Evolutionary conservation across 805 yeast genomes (phyloP), one percentile per base, ranked within the genome.

Genomic region (Suhomyces kilbournensis): DNA sequence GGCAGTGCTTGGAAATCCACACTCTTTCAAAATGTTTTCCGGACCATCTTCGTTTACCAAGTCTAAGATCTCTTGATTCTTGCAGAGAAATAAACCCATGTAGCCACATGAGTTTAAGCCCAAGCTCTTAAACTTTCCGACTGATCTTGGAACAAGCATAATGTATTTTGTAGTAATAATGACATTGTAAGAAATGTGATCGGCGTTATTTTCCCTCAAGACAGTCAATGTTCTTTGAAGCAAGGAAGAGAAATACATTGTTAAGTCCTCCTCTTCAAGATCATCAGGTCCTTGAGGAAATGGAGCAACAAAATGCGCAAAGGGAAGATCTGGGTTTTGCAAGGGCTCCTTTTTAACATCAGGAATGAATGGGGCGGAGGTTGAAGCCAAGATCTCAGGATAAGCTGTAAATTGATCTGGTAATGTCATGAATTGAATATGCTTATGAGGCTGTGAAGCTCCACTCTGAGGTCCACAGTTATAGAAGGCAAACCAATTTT

Each of bases 371-470:
- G 80, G 75, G 3, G 73, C 75, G 4, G 74, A 68, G 15, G 78
- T 72, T n/a, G 79, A 61, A 2, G 65, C 65, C n/a, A 72, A 47
- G 1, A 25, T 44, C 45, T 82, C 85, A 48, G 89, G 86, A 64
- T 80, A 83, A 6, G 88, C 80, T 1, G 67, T 68, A 64, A 83
- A 85, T 20, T 75, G 71, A 7, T 60, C 46, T 1, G 97, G 96
- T 44, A 88, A 72, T 44, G 83, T 76, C 79, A 93, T 74, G 69
- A 92, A 84, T 70, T 94, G 99, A 56, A 94, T 69, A 70, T 93
- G 99, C 65, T 89, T 90, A 72, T 93, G 99, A 46, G 88, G 86
- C 63, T 91, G 94, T 0, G 97, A 90, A n/a, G 97, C 96, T 1
- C 98, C 99, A 56, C 96, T 83, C 59, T 83, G 78, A 17, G 84